phyloP scores from a whole-genome alignment of 2,329 filamentous ascomycete genomes.

The Aspergillus brasiliensis region DNA sequence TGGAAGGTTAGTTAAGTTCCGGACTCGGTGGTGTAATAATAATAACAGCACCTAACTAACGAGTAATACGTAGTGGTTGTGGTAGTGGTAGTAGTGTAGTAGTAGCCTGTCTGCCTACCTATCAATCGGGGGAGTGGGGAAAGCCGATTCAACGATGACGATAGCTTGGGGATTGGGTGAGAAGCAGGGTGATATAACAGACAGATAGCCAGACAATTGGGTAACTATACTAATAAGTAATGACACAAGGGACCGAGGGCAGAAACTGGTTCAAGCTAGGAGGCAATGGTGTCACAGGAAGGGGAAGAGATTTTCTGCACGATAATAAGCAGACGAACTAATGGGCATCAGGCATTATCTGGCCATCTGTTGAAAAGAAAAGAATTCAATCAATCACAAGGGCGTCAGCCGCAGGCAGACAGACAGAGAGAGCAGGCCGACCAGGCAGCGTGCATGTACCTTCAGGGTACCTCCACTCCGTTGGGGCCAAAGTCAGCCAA shows the following conservation, averaged over 20 bases:
- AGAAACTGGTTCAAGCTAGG: neutral
- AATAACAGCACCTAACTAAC: neutral
- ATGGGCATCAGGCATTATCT: neutral
- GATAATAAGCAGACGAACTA: neutral
- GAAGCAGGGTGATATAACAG: neutral
- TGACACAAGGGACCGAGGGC: neutral
- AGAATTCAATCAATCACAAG: conserved; percentile 1
- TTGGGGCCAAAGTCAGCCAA: neutral
- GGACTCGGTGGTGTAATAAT: neutral
- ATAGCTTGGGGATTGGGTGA: conserved; percentile 2
- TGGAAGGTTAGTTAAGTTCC: neutral
- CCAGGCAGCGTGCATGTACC: neutral
- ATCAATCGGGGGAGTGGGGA: conserved; percentile 11
- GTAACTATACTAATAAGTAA: neutral
- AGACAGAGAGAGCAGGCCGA: neutral
- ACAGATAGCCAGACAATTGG: neutral
- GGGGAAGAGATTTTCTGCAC: conserved; percentile 6
- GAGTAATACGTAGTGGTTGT: neutral
- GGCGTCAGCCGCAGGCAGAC: neutral
- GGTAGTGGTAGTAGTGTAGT: conserved; percentile 6
- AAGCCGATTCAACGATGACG: conserved; percentile 10
- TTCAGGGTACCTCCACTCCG: neutral
- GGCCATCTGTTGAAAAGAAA: neutral
- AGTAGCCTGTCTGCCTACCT: neutral
- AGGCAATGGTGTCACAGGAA: conserved; percentile 6